A percentile compares a stretch with the other conserved stretches of the same genome.
Evolutionary conservation across 805 yeast species (phyloP).

Genomic region (Hanseniaspora occidentalis): DNA sequence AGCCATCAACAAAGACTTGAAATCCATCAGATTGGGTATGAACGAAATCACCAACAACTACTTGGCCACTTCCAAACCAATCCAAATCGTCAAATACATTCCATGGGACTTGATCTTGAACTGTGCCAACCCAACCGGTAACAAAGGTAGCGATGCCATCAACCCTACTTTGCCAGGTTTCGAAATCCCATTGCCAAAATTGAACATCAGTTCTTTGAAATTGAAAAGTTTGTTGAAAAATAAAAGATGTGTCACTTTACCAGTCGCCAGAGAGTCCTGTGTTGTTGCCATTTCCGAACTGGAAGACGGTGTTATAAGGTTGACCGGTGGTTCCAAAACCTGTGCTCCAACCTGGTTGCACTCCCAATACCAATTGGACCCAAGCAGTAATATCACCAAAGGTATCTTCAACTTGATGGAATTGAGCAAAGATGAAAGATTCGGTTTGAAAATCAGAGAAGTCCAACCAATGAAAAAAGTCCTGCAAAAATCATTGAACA

Average conservation of each 20-base stretch:
- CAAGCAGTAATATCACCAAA: conserved; percentile 28
- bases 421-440: conserved; percentile 52
- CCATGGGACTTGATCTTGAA: conserved; percentile 57
- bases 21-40: conserved; percentile 59
- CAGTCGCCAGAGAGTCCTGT: conserved; percentile 66
- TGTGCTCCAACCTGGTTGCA: conserved; percentile 81
- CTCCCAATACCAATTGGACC: conserved; percentile 53
- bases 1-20: conserved; percentile 34
- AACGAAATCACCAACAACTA: conserved; percentile 71
- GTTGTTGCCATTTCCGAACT: conserved; percentile 45
- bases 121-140: conserved; percentile 54
- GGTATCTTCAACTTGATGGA: conserved; percentile 44
- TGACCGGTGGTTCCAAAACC: conserved; percentile 66
- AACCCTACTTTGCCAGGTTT: conserved; percentile 60
- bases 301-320: conserved; percentile 39
- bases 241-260: conserved; percentile 34
- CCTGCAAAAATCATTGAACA: background rate
- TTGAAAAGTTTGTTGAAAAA: conserved; percentile 47
- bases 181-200: conserved; percentile 63
- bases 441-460: conserved; percentile 55
- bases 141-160: conserved; percentile 51
- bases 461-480: conserved; percentile 39
- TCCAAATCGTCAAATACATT: conserved; percentile 57
- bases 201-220: conserved; percentile 59
- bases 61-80: conserved; percentile 61